These are phyloP conservation scores for Naganishia randhawae DNA, from an alignment of 768 basidiomycete species.

Conservation along the genomic window DNA sequence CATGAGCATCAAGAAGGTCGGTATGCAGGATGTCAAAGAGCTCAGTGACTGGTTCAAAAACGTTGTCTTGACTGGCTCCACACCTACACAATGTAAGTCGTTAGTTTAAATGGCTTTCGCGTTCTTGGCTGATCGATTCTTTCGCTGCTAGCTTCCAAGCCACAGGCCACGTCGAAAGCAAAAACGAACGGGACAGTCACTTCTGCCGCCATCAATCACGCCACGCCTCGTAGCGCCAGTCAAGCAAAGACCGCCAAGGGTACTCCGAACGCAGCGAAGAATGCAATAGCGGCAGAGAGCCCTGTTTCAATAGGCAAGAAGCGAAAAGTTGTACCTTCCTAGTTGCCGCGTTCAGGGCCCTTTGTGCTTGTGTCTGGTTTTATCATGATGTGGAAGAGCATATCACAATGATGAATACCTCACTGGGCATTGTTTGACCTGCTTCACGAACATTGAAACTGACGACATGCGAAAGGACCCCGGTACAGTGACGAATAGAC, in stretches of 20 bases:
- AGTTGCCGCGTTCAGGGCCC: background rate
- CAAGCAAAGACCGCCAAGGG: background rate
- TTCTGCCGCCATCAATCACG: too few species aligned
- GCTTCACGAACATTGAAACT: background rate
- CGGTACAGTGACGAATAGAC: too few species aligned
- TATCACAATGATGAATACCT: too few species aligned
- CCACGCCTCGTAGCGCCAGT: background rate
- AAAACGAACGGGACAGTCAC: background rate
- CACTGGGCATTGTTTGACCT: too few species aligned
- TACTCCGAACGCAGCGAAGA: background rate
- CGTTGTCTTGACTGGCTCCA: conserved; percentile 29
- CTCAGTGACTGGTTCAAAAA: conserved; percentile 65
- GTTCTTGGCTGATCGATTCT: background rate
- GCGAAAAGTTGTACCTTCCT: conserved; percentile 21
- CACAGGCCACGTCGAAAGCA: background rate
- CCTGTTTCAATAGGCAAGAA: conserved; percentile 20
- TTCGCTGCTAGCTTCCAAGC: background rate
- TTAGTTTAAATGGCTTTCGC: background rate
- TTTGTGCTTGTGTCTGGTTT: too few species aligned
- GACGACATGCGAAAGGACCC: too few species aligned
- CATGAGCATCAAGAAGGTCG: conserved; percentile 52
- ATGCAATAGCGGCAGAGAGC: background rate
- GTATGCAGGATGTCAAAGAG: conserved; percentile 59
- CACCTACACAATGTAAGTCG: background rate
- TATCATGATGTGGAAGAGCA: too few species aligned